Evolutionary conservation across 2,329 filamentous ascomycete species (phyloP), one percentile per base, ranked within the genome.

Genomic region (Xylaria digitata): DNA sequence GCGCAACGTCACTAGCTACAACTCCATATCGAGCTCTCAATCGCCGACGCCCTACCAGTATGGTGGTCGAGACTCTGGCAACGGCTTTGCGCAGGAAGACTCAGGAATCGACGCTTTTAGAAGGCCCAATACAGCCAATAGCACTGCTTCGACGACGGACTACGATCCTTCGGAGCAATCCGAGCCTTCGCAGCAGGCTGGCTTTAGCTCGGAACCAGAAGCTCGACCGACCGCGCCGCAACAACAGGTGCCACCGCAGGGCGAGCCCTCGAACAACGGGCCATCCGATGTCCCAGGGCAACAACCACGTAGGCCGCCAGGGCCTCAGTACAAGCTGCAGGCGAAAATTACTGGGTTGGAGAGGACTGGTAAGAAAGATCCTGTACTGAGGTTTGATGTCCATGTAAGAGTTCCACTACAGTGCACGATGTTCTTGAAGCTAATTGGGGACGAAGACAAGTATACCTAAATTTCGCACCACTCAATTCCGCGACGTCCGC

Each of bases 401-500:
- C 93, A 99, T 81, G 96, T 98, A 89, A 77, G 90, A 40, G n/a
- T n/a, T 21, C 15, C 50, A 17, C 7, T 30, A 5, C 59, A 8
- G 30, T 37, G 34, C 19, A 21, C 4, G 1, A 8, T 43, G 9
- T 21, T 43, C 13, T 8, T 32, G 21, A 63, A 58, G 57, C 70
- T 70, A 43, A 71, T 40, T 26, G 68, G 43, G 56, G 42, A 32
- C 37, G 9, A 64, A 99, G 96, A 99, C 96, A 71, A 99, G 99
- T 81, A 91, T 99, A n/a, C 94, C 95, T 60, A 95, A 95, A 73
- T 99, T 97, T 80, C 89, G 96, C 74, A 99, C 96, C 0, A 99
- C 96, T 5, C 96, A 99, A 79, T 99, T 97, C 82, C 94, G 96
- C 76, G 96, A 99, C 80, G 94, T 99, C 72, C 92, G 96, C 74